phyloP scores from a whole-genome alignment of 495 filamentous ascomycete genomes.

The Penicillium cinerascens region DNA sequence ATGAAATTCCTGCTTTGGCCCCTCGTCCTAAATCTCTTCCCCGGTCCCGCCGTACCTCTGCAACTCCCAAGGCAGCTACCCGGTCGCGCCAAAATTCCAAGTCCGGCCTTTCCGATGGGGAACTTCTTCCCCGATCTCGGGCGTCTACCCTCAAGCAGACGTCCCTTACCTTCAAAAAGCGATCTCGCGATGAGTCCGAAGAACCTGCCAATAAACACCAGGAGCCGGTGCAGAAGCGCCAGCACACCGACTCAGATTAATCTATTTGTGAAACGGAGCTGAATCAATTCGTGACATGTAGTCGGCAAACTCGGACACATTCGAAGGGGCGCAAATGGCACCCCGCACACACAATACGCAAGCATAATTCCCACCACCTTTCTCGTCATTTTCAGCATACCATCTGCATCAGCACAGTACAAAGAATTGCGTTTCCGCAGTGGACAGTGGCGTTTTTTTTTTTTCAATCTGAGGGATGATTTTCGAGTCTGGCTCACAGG shows the following conservation, averaged over 20 bases:
- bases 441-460: neutral
- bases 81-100: neutral
- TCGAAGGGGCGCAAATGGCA: neutral
- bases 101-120: neutral
- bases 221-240: conserved; percentile 16
- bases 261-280: neutral
- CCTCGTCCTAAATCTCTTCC: conserved; percentile 5
- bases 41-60: neutral
- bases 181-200: conserved; percentile 9
- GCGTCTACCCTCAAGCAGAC: neutral
- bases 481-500: neutral
- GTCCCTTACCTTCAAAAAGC: conserved; percentile 4
- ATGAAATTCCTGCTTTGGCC: conserved; percentile 2
- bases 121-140: neutral
- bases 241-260: conserved; percentile 11
- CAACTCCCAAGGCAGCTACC: neutral
- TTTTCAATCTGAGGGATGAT: neutral
- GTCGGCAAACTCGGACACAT: neutral
- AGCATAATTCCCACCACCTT: neutral
- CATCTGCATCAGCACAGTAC: neutral
- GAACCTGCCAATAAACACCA: neutral
- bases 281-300: neutral
- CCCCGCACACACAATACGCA: neutral
- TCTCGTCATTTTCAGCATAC: neutral
- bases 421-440: neutral